Evolutionary conservation across 768 basidiomycete species (phyloP).

Genomic region (Crassisporium funariophilum): DNA sequence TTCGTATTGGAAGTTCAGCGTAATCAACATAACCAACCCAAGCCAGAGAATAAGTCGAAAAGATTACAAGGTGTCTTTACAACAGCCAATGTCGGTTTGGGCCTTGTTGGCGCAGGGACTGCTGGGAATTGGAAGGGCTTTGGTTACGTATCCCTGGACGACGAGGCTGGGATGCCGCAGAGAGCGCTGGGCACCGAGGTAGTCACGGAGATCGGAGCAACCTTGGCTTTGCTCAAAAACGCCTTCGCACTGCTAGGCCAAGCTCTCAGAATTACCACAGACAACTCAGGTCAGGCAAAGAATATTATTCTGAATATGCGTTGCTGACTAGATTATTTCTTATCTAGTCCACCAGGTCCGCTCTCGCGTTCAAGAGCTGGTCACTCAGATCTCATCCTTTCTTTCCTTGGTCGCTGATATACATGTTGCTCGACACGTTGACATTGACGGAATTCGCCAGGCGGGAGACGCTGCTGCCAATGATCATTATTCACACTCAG

Average conservation of each 20-base stretch:
- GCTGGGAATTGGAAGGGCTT: constrained; percentile 84
- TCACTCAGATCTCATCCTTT: constrained; percentile 60
- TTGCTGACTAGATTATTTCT: neutral
- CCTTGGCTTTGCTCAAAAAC: constrained; percentile 52
- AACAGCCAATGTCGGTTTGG: constrained; percentile 66
- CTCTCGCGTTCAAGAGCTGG: constrained; percentile 46
- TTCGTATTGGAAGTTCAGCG: constrained; percentile 75
- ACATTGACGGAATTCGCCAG: constrained; percentile 73
- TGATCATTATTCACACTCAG: constrained; percentile 60
- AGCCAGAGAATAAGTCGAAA: constrained; percentile 40
- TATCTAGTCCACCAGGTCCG: constrained; percentile 44
- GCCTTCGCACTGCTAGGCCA: constrained; percentile 42
- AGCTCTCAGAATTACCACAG: constrained; percentile 33
- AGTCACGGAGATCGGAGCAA: constrained; percentile 52
- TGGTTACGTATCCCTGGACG: constrained; percentile 69
- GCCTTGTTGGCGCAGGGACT: constrained; percentile 78
- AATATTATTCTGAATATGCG: neutral
- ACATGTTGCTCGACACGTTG: constrained; percentile 79
- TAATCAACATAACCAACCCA: constrained; percentile 40
- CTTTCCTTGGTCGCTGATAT: constrained; percentile 65
- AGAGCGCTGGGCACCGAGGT: constrained; percentile 52
- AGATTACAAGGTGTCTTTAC: constrained; percentile 64
- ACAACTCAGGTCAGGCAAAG: constrained; percentile 38
- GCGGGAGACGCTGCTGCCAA: constrained; percentile 47
- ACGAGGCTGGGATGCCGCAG: constrained; percentile 48